phyloP scores from a whole-genome alignment of 208 protist genomes.

The Crithidia acanthocephali region DNA sequence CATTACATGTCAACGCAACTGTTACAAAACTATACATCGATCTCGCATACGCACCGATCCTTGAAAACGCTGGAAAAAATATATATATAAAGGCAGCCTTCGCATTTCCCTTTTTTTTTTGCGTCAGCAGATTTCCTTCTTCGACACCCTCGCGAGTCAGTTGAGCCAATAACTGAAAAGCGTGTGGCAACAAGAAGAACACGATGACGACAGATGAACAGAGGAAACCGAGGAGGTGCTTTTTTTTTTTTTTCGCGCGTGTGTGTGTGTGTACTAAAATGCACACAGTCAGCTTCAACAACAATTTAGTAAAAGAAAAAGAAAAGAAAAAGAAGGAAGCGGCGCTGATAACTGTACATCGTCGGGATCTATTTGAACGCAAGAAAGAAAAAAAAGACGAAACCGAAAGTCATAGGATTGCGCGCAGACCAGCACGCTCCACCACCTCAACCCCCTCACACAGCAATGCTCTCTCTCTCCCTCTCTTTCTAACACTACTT shows the following conservation, averaged over 20 bases:
- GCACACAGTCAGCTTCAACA: no score
- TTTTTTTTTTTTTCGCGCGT: no score
- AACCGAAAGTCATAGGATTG: not conserved
- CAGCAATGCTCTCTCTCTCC: no score
- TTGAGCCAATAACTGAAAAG: constrained; percentile 19
- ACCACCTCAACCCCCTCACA: not conserved
- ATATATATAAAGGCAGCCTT: no score
- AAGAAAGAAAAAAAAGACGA: not conserved
- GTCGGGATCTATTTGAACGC: not conserved
- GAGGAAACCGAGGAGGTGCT: no score
- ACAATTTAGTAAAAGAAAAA: not conserved
- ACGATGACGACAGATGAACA: not conserved
- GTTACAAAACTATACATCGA: constrained; percentile 1
- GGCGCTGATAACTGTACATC: not conserved
- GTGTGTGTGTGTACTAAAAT: no score
- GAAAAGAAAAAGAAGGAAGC: not conserved
- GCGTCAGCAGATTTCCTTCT: no score
- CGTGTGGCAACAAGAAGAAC: not conserved
- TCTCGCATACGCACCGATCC: not conserved
- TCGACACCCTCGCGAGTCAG: not conserved
- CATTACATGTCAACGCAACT: not conserved
- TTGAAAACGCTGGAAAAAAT: no score
- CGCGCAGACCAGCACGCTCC: no score
- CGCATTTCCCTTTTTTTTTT: not conserved
- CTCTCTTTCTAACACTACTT: not conserved